phyloP scores from a whole-genome alignment of 257 asterid species.

The Fraxinus americana region DNA sequence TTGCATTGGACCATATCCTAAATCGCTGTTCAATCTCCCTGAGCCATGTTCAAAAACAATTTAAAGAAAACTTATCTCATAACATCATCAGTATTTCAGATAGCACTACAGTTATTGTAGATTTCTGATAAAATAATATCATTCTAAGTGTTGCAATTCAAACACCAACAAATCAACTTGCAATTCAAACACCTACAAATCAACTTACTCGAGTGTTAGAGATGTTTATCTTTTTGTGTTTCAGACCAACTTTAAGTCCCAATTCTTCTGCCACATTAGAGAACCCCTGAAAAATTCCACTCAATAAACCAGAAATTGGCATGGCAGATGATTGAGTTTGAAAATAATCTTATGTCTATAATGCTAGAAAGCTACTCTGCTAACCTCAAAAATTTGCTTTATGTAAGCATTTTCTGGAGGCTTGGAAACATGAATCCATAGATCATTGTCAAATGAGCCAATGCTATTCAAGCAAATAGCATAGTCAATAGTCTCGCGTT shows the following conservation, averaged over 20 bases:
- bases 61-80: not conserved
- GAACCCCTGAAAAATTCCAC: conserved; percentile 64
- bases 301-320: conserved; percentile 26
- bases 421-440: conserved; percentile 89
- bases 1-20: not conserved
- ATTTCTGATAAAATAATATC: not conserved
- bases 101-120: conserved; percentile 6
- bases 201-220: conserved; percentile 90
- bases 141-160: conserved; percentile 4
- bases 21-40: not conserved
- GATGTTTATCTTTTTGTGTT: conserved; percentile 97
- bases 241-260: conserved; percentile 81
- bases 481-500: conserved; percentile 89
- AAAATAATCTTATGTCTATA: not conserved
- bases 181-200: conserved; percentile 13
- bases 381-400: conserved; percentile 89
- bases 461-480: conserved; percentile 94
- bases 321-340: conserved; percentile 16
- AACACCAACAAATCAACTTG: not conserved
- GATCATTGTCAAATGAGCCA: conserved; percentile 60
- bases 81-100: conserved; percentile 1
- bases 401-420: conserved; percentile 84
- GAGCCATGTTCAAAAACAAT: conserved; percentile 5
- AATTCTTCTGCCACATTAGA: conserved; percentile 75
- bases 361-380: conserved; percentile 17